Evolutionary conservation across 129 eudicot species (phyloP).

Genomic region (Calendula officinalis): DNA sequence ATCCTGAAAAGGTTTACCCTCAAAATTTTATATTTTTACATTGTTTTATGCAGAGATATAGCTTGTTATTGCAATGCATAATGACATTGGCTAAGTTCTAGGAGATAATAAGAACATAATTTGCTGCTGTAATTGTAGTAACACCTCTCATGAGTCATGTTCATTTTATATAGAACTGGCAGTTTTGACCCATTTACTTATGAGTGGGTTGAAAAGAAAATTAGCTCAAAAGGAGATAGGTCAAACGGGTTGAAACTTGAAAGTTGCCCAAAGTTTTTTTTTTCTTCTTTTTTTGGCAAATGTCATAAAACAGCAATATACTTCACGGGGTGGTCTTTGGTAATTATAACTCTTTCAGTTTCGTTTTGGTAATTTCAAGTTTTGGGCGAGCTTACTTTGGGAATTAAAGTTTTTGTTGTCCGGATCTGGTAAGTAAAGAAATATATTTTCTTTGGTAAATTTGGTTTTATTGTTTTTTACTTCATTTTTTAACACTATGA

Average conservation of each 20-base stretch:
- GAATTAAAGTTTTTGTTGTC: no score
- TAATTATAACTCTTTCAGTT: no score
- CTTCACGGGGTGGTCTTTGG: no score
- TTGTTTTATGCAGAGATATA: neutral
- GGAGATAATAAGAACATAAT: conserved; percentile 5
- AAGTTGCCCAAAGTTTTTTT: neutral
- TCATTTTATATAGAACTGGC: neutral
- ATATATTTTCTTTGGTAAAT: no score
- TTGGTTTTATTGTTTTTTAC: no score
- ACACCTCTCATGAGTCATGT: neutral
- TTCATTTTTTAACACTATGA: no score
- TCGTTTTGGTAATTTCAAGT: no score
- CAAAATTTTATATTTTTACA: neutral
- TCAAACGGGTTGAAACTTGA: neutral
- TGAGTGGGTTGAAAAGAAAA: neutral
- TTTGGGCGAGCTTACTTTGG: no score
- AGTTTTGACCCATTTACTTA: conserved; percentile 3
- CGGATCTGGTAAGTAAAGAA: no score
- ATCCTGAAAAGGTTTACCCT: conserved; percentile 59
- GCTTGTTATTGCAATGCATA: neutral
- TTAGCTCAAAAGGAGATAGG: neutral
- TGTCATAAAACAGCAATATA: no score
- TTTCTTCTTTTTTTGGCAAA: no score
- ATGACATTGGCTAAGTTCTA: neutral
- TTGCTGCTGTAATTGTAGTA: neutral